These are phyloP conservation scores for Gyrodon lividus DNA, from an alignment of 768 basidiomycete species.

Conservation along the genomic window DNA sequence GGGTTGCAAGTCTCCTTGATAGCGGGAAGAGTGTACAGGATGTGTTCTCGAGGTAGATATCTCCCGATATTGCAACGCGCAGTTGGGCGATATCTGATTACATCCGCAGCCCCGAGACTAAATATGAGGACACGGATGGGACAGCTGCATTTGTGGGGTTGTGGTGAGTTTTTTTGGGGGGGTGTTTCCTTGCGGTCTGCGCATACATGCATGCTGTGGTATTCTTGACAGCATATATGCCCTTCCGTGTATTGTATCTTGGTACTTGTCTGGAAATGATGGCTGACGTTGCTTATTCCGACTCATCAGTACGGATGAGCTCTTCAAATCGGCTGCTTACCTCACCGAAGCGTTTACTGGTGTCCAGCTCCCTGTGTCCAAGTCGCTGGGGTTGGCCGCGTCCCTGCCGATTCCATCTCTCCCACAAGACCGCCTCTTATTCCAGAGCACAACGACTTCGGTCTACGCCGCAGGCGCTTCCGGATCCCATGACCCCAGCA, in stretches of 20 bases:
- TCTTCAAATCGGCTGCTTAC: conserved; percentile 73
- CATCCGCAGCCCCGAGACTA: conserved; percentile 51
- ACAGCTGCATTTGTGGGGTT: conserved; percentile 70
- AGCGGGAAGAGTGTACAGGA: conserved; percentile 57
- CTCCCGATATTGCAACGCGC: neutral
- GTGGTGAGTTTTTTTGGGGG: conserved; percentile 42
- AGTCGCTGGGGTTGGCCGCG: neutral
- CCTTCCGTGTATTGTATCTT: neutral
- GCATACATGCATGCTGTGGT: neutral
- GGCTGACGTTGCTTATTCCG: conserved; percentile 5
- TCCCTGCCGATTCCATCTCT: conserved; percentile 15
- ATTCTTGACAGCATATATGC: neutral
- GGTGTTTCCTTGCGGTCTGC: neutral
- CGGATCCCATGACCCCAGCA: neutral
- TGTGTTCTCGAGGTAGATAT: conserved; percentile 46
- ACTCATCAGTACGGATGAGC: conserved; percentile 61
- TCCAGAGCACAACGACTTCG: neutral
- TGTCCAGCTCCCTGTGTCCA: conserved; percentile 18
- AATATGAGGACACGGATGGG: conserved; percentile 66
- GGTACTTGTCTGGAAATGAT: neutral
- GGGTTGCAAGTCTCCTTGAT: conserved; percentile 67
- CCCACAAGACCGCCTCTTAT: neutral
- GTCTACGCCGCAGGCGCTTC: neutral
- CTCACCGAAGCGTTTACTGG: conserved; percentile 63
- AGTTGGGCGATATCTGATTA: conserved; percentile 2